Evolutionary conservation across 1,139 yeast genomes (phyloP).

Genomic region (Hansenula sp.): DNA sequence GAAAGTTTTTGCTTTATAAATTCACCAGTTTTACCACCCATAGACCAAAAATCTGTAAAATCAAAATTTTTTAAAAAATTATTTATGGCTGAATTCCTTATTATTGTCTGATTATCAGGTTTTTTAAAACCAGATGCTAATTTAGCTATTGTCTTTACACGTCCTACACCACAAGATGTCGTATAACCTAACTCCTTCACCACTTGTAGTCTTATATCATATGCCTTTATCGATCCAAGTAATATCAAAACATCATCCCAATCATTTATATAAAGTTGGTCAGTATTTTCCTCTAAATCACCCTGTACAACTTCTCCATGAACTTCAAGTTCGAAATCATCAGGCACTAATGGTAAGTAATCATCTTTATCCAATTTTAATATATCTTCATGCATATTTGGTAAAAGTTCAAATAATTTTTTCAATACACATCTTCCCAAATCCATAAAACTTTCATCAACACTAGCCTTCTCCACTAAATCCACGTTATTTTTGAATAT

Average conservation of each 20-base stretch:
- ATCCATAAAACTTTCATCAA: conserved; percentile 89
- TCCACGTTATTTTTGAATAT: conserved; percentile 56
- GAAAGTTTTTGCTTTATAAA: conserved; percentile 42
- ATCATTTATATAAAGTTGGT: conserved; percentile 36
- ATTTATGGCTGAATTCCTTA: conserved; percentile 44
- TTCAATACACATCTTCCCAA: conserved; percentile 47
- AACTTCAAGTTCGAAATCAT: conserved; percentile 12
- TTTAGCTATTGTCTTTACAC: conserved; percentile 76
- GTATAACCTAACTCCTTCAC: conserved; percentile 64
- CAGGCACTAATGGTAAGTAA: conserved; percentile 49
- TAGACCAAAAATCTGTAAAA: conserved; percentile 75
- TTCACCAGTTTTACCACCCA: conserved; percentile 89
- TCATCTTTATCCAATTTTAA: conserved; percentile 25
- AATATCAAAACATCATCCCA: conserved; percentile 83
- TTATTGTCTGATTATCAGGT: conserved; percentile 82
- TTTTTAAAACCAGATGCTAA: conserved; percentile 84
- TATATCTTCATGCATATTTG: conserved; percentile 23
- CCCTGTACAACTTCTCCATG: conserved; percentile 15
- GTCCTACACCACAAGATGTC: conserved; percentile 84
- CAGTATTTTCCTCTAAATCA: conserved; percentile 17
- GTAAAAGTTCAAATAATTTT: conserved; percentile 26
- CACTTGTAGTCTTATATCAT: conserved; percentile 49
- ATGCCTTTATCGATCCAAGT: conserved; percentile 59
- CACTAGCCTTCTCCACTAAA: conserved; percentile 86
- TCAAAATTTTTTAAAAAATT: conserved; percentile 58